Evolutionary conservation across 345 rosid genomes (phyloP).

Genomic region (Diplotaxis tenuifolia): DNA sequence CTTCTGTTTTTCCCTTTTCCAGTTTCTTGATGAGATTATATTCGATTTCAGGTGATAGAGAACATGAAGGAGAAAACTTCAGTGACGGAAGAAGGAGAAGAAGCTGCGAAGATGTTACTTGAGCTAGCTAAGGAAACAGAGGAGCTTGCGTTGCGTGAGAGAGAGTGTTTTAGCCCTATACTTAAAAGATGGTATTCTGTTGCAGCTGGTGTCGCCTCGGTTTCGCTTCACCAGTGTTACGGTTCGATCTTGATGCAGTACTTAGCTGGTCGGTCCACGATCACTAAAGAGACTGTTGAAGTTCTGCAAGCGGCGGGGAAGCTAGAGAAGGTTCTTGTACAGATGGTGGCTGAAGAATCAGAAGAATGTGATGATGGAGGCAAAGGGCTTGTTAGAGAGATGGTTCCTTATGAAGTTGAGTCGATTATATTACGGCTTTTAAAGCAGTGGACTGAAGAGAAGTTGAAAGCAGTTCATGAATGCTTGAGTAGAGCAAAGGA

Average conservation of each 20-base stretch:
- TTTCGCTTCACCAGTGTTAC: slow-evolving; percentile 68
- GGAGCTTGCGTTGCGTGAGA: slow-evolving; percentile 68
- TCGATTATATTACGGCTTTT: slow-evolving; percentile 47
- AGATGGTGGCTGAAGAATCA: slow-evolving; percentile 82
- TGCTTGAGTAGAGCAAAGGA: slow-evolving; percentile 58
- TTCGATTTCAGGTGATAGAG: slow-evolving; percentile 23
- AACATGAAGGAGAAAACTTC: slow-evolving; percentile 38
- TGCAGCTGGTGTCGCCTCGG: slow-evolving; percentile 64
- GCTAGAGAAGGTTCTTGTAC: slow-evolving; percentile 75
- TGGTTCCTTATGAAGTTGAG: slow-evolving; percentile 81
- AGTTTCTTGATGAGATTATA: neutral
- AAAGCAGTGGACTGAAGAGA: slow-evolving; percentile 63
- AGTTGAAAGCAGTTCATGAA: slow-evolving; percentile 46
- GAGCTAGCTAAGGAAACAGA: slow-evolving; percentile 68
- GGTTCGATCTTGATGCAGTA: slow-evolving; percentile 69
- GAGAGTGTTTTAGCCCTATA: slow-evolving; percentile 66
- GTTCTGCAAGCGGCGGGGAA: slow-evolving; percentile 70
- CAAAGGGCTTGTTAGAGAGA: slow-evolving; percentile 66
- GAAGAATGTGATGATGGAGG: slow-evolving; percentile 92
- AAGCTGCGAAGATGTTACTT: slow-evolving; percentile 54
- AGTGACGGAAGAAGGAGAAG: slow-evolving; percentile 46
- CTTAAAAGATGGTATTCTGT: slow-evolving; percentile 65
- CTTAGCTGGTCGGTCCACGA: slow-evolving; percentile 43
- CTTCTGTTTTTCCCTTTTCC: neutral
- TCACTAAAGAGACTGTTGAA: slow-evolving; percentile 51